phyloP scores from a whole-genome alignment of 2,329 filamentous ascomycete species.

The Chrysosphaeria jannelii region DNA sequence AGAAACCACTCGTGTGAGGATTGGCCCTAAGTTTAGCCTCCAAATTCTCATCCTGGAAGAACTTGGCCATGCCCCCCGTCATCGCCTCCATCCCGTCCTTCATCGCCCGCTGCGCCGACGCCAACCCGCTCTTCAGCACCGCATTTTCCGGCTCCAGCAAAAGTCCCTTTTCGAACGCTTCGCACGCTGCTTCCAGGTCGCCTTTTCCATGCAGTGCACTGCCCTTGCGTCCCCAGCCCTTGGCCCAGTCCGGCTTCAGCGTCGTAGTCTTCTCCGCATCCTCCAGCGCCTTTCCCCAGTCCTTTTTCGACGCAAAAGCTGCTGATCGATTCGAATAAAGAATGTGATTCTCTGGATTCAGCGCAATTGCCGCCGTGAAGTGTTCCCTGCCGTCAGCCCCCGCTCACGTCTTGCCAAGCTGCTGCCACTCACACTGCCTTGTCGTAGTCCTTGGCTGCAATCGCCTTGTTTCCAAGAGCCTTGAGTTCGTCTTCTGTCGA shows the following conservation, averaged over 20 bases:
- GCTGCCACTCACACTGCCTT: slow-evolving; percentile 69
- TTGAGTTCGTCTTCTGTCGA: slow-evolving; percentile 54
- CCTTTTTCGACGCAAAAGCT: slow-evolving; percentile 60
- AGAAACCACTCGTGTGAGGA: slow-evolving; percentile 63
- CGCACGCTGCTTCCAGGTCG: slow-evolving; percentile 56
- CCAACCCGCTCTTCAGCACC: slow-evolving; percentile 68
- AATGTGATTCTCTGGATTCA: slow-evolving; percentile 78
- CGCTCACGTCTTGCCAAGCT: slow-evolving; percentile 1
- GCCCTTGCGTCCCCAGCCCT: slow-evolving; percentile 85
- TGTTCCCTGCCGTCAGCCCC: slow-evolving; percentile 32
- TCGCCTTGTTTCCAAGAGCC: slow-evolving; percentile 94
- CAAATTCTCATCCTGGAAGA: slow-evolving; percentile 84
- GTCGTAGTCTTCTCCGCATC: slow-evolving; percentile 86
- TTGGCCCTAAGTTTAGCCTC: slow-evolving; percentile 75
- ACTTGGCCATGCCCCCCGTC: slow-evolving; percentile 34
- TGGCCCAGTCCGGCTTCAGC: slow-evolving; percentile 92
- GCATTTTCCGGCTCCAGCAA: slow-evolving; percentile 80
- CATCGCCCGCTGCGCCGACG: slow-evolving; percentile 65
- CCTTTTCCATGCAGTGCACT: slow-evolving; percentile 68
- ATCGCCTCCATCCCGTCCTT: slow-evolving; percentile 24
- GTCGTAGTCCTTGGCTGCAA: slow-evolving; percentile 86
- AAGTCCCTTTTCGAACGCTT: slow-evolving; percentile 82
- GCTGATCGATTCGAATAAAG: slow-evolving; percentile 93
- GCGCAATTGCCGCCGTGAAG: slow-evolving; percentile 73
- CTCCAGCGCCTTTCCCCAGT: slow-evolving; percentile 57